Percentiles rank a stretch among this genome's conserved stretches.
These are phyloP conservation scores for Dictyostelium brefeldianum DNA, from an alignment of 78 protist genomes.

Conservation along the genomic window DNA sequence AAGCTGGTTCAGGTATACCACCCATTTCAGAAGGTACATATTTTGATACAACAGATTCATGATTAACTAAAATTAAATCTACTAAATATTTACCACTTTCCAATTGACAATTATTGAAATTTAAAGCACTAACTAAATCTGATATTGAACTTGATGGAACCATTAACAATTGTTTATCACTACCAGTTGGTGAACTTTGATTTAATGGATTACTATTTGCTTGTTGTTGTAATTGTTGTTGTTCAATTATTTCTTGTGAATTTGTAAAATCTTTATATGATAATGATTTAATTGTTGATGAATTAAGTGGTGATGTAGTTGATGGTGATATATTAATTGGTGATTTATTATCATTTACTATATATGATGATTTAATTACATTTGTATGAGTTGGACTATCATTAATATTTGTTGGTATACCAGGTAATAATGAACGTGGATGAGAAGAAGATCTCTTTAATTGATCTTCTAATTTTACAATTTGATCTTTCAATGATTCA, in stretches of 20 bases:
- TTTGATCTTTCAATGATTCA: constrained; percentile 26
- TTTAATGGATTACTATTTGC: background rate
- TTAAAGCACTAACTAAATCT: constrained; percentile 37
- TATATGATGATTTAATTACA: background rate
- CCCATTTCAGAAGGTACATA: constrained; percentile 21
- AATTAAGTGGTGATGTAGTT: constrained; percentile 14
- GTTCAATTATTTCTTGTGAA: background rate
- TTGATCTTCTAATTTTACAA: background rate
- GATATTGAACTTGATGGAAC: constrained; percentile 3
- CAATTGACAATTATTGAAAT: constrained; percentile 58
- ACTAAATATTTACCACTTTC: constrained; percentile 61
- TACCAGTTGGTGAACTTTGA: constrained; percentile 19
- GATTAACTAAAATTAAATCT: background rate
- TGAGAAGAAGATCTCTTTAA: background rate
- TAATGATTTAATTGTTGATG: background rate
- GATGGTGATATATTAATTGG: background rate
- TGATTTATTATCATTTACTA: background rate
- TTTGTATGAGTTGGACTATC: background rate
- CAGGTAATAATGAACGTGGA: constrained; percentile 15
- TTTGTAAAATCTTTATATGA: constrained; percentile 24
- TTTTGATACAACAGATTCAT: background rate
- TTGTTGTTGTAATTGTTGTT: background rate
- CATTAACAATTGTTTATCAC: background rate
- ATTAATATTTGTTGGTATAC: constrained; percentile 5
- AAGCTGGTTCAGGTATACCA: constrained; percentile 40